phyloP scores from a whole-genome alignment of 192 early-diverging fungal genomes.

The Ambispora gerdemannii region DNA sequence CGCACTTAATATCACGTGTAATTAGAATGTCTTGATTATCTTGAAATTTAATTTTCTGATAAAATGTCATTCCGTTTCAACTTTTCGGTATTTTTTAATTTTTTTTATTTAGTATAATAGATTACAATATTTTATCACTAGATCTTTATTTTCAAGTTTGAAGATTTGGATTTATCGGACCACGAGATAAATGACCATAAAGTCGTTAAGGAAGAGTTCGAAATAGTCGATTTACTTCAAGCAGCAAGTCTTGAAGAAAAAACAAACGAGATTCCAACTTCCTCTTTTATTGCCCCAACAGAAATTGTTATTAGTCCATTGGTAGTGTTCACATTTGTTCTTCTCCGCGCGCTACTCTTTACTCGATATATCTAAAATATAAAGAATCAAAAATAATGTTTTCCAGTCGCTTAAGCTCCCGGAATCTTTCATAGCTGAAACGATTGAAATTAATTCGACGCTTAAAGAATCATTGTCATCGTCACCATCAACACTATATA shows the following conservation, averaged over 20 bases:
- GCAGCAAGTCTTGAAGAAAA: not conserved
- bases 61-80: not conserved
- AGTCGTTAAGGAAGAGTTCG: not conserved
- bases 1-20: too few relatives aligned
- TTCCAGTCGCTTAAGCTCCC: not conserved
- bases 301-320: too few relatives aligned
- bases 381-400: not conserved
- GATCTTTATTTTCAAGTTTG: not conserved
- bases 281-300: too few relatives aligned
- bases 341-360: not conserved
- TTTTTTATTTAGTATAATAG: not conserved
- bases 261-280: too few relatives aligned
- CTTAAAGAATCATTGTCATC: too few relatives aligned
- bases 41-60: not conserved
- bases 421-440: not conserved
- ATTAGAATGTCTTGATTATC: too few relatives aligned
- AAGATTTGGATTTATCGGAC: not conserved
- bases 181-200: not conserved
- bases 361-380: not conserved
- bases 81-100: not conserved
- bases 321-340: not conserved
- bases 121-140: not conserved
- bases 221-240: not conserved
- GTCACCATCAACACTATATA: slow-evolving; percentile 48
- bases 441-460: not conserved